phyloP scores from a whole-genome alignment of 1,139 yeast species.

The Yamadazyma songkhlaensis region DNA sequence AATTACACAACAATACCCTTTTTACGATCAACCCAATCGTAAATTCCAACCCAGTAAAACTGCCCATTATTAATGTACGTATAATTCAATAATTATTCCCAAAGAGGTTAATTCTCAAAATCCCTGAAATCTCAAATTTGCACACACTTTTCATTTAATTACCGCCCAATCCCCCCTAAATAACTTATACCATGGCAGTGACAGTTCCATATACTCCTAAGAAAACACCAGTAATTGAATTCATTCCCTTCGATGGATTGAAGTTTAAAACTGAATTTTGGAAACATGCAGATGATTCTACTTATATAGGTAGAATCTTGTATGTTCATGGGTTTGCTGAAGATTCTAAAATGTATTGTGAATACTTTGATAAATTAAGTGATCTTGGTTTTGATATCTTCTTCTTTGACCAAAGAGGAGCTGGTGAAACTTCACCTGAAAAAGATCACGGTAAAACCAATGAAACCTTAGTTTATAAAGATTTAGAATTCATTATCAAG shows the following conservation, averaged over 20 bases:
- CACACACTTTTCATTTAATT: no score
- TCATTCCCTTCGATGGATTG: constrained; percentile 33
- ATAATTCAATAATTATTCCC: no score
- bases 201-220: constrained; percentile 33
- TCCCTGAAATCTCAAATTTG: no score
- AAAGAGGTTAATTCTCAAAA: no score
- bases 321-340: constrained; percentile 86
- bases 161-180: not conserved
- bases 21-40: no score
- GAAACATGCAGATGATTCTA: constrained; percentile 33
- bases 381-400: constrained; percentile 68
- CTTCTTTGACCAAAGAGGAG: constrained; percentile 85
- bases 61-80: no score
- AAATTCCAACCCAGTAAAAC: no score
- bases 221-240: constrained; percentile 28
- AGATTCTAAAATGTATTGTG: constrained; percentile 50
- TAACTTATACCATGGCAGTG: not conserved
- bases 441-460: constrained; percentile 61
- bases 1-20: no score
- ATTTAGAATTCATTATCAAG: constrained; percentile 64
- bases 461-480: constrained; percentile 62
- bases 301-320: constrained; percentile 54
- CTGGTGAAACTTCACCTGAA: constrained; percentile 71
- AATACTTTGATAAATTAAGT: constrained; percentile 58
- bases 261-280: constrained; percentile 40